Base-by-base conservation (phyloP, 495 filamentous ascomycete genomes). In the Sordaria brevicollis region DNA sequence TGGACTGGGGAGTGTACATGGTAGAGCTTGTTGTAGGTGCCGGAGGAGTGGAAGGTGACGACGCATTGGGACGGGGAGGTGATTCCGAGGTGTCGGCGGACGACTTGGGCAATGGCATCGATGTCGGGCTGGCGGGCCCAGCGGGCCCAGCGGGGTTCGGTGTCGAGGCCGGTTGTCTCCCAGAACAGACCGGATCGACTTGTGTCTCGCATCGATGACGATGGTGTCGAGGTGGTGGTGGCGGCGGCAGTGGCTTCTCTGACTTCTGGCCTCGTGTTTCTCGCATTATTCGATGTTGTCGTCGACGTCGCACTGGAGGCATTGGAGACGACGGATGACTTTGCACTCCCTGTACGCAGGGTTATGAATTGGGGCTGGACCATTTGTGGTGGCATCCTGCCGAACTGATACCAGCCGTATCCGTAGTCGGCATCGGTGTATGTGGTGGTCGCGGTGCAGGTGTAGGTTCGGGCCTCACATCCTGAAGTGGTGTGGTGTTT, bases 1-100 rank as follows among this genome's bases (percentile, higher is more conserved):
- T 39, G 65, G 9, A 49, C 65, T 15, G 49, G 25, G 15, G 72
- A 74, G n/a, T 69, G 66, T 35, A 84, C 76, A 1, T 68, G 70
- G 36, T 83, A 85, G 3, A 83, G 67, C 70, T 77, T 82, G 76
- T 73, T 80, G 57, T 71, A 79, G 29, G 71, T 65, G 9, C 80
- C 80, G 31, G 76, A 72, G 34, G 68, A 35, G 70, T 77, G 74
- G 13, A 77, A 71, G 35, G 29, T 66, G 25, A 77, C 75, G 66
- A 36, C 49, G 67, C 74, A 72, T 29, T 62, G 31, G 4, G 72
- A 70, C 13, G 68, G 36, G 29, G 35, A 41, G 62, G 67, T 35
- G 25, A 75, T 67, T n/a, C 73, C 69, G 13, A 79, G 39, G 35
- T 75, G 69, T 13, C 74, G 77, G 33, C 75, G 74, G 25, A 68